These are phyloP conservation scores for Claviceps pazoutovae DNA, from an alignment of 2,329 filamentous ascomycete genomes.

Conservation along the genomic window DNA sequence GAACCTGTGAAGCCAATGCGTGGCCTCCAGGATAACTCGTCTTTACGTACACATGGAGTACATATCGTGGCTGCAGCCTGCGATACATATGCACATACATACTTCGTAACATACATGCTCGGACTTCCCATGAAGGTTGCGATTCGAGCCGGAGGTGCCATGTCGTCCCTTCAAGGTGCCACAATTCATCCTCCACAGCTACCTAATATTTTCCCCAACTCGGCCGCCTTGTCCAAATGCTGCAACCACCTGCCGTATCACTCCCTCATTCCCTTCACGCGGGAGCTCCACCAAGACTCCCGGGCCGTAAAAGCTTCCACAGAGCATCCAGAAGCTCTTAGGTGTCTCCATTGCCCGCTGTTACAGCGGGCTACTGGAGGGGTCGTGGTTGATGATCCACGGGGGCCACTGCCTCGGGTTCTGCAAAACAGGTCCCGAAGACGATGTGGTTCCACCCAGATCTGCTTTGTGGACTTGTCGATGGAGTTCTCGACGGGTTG, in stretches of 20 bases:
- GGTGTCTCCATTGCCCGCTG: conserved; percentile 8
- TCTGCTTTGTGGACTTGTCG: conserved; percentile 11
- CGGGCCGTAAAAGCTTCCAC: conserved; percentile 13
- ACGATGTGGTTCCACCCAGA: conserved; percentile 11
- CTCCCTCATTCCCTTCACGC: conserved; percentile 1
- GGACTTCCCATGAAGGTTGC: neutral
- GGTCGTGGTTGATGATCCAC: conserved; percentile 3
- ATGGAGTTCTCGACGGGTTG: conserved; percentile 6
- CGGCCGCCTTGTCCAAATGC: conserved; percentile 6
- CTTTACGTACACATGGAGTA: no score
- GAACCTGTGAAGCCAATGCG: no score
- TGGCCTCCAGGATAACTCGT: no score
- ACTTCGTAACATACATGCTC: neutral
- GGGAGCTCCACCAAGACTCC: conserved; percentile 9
- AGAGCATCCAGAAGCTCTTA: conserved; percentile 11
- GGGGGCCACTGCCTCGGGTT: conserved; percentile 6
- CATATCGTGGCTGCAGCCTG: no score
- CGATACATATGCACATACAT: no score
- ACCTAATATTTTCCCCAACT: neutral
- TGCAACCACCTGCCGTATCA: conserved; percentile 5
- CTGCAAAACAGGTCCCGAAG: conserved; percentile 7
- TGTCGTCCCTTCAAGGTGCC: neutral
- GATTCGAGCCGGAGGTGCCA: neutral
- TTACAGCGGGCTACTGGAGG: conserved; percentile 7
- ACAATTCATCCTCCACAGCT: neutral